These are phyloP conservation scores for Macrophomina phaseolina DNA, from an alignment of 2,329 filamentous ascomycete species.

Conservation along the genomic window DNA sequence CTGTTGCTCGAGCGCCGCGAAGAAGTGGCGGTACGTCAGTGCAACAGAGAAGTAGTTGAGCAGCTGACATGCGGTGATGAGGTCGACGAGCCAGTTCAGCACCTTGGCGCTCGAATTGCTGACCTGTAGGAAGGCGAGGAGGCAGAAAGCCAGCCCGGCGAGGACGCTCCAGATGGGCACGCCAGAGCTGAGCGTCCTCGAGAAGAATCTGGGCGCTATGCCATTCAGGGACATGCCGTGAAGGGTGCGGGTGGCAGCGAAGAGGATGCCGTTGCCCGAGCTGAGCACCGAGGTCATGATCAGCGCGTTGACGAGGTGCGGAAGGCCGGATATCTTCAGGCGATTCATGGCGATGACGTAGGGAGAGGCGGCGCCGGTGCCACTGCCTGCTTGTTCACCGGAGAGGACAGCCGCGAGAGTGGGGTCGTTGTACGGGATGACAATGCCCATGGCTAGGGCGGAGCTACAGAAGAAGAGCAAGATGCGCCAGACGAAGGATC, in stretches of 20 bases:
- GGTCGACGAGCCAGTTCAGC: conserved; percentile 72
- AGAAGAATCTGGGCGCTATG: conserved; percentile 60
- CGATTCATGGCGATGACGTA: conserved; percentile 69
- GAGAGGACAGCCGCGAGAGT: conserved; percentile 56
- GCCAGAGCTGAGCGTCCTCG: conserved; percentile 64
- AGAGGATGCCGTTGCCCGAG: conserved; percentile 62
- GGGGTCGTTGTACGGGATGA: conserved; percentile 59
- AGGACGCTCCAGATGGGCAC: conserved; percentile 77
- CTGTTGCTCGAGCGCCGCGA: conserved; percentile 53
- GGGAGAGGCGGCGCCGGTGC: conserved; percentile 63
- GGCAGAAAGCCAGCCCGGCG: conserved; percentile 69
- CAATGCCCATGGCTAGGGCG: conserved; percentile 62
- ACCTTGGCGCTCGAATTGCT: conserved; percentile 70
- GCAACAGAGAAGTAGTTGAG: conserved; percentile 57
- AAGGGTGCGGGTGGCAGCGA: conserved; percentile 59
- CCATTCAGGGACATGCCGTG: conserved; percentile 61
- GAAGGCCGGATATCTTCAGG: conserved; percentile 58
- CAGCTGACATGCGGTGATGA: conserved; percentile 72
- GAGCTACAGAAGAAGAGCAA: conserved; percentile 57
- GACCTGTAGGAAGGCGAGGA: conserved; percentile 77
- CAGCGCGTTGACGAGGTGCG: conserved; percentile 64
- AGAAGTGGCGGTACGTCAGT: conserved; percentile 65
- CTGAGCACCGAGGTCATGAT: conserved; percentile 61
- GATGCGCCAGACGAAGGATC: conserved; percentile 61
- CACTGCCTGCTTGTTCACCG: conserved; percentile 29